Evolutionary conservation across 2,329 filamentous ascomycete genomes (phyloP), one percentile per base, ranked within the genome.

Genomic region (Exserohilum rostratum): DNA sequence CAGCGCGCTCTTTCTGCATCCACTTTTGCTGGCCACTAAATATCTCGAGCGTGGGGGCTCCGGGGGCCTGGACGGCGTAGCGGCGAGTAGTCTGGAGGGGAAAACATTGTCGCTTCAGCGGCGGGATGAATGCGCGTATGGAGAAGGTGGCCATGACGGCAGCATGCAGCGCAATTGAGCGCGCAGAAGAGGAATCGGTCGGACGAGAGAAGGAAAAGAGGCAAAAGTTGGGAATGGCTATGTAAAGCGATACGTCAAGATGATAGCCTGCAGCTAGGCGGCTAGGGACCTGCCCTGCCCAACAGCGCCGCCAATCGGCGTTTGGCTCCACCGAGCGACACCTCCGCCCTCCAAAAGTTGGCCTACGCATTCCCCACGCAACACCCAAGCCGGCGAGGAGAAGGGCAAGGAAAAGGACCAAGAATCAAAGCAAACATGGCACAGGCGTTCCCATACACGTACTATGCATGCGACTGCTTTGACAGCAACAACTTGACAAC

Each of bases 21-120:
- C 90, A 93, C 82, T 99, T 99, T 18, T 88, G 86, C 64, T 85
- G 85, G 58, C 87, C 85, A 77, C 96, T 96, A 85, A 99, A 99
- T 74, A 99, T 90, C 65, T 97, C 89, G 65, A 96, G 86, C 33
- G 87, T 86, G 22, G 92, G 90, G 35, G 86, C 85, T 56, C 91
- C 90, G 2, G 90, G 82, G 17, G 90, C 83, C 76, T 92, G 89
- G 54, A 90, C 85, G 46, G 93, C 93, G 77, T 95, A 96, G 53
- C 77, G 79, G 54, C 89, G 72, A 20, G 61, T 45, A 35, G 64
- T 50, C 33, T 61, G 66, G 43, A 67, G 66, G 20, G 64, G 62
- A 15, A 66, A 17, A 31, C 61, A 65, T 47, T 65, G 66, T 15
- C 66, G 67, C 40, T 62, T 62, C 25, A 71, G 55, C 13, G 71